Evolutionary conservation across 768 basidiomycete species (phyloP).

Genomic region (Butyriboletus loyo): DNA sequence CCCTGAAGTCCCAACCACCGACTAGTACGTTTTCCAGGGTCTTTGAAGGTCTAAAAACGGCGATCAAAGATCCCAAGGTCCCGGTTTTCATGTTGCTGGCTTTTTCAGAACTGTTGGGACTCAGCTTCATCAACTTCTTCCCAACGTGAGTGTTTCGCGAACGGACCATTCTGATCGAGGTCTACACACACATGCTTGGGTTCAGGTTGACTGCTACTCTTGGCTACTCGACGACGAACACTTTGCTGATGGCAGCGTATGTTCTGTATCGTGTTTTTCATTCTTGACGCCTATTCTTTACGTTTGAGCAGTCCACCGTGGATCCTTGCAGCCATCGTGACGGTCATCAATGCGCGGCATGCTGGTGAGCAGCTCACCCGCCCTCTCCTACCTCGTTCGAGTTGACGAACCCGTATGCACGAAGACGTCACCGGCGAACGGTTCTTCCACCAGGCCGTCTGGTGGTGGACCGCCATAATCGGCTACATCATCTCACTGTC

Average conservation of each 20-base stretch:
- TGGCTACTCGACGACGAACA: conserved; percentile 59
- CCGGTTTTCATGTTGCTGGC: conserved; percentile 52
- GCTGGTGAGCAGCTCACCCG: conserved; percentile 34
- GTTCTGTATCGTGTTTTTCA: conserved; percentile 15
- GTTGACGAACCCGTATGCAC: neutral
- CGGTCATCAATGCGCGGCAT: conserved; percentile 55
- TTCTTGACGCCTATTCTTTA: neutral
- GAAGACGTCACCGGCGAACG: conserved; percentile 59
- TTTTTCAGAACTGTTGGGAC: conserved; percentile 50
- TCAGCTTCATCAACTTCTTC: conserved; percentile 64
- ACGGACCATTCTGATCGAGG: neutral
- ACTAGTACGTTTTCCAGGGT: conserved; percentile 10
- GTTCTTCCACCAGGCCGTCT: conserved; percentile 55
- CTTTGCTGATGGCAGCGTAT: conserved; percentile 57
- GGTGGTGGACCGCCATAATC: conserved; percentile 60
- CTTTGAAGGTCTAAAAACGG: conserved; percentile 40
- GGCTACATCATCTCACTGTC: conserved; percentile 61
- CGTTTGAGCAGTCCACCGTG: conserved; percentile 51
- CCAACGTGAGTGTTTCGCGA: conserved; percentile 37
- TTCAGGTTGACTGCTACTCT: conserved; percentile 55
- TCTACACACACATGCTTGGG: neutral
- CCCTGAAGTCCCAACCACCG: neutral
- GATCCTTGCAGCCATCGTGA: conserved; percentile 49
- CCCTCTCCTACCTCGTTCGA: neutral
- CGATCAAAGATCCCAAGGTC: conserved; percentile 55